Evolutionary conservation across 176 grass and related monocot genomes (phyloP), one percentile per base, ranked within the genome.

Genomic region (Bothriochloa decipiens): DNA sequence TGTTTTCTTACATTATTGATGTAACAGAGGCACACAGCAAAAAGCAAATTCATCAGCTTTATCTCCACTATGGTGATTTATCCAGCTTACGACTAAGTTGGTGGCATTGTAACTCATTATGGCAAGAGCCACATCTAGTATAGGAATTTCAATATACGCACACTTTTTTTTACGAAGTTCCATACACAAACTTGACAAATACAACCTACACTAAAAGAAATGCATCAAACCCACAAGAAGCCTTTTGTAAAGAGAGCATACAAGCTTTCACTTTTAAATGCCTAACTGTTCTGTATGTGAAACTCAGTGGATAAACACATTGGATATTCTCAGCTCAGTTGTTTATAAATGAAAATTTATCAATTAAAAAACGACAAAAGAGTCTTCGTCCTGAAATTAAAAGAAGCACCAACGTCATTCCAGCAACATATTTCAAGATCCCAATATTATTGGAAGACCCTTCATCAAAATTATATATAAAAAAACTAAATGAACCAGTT

Each of bases 1-100:
- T 82, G 23, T 82, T 58, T 58, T 82, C n/a, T 75, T 58, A 9
- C 22, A 28, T 26, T 23, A 29, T 81, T n/a, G 49, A 52, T 52
- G 50, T 53, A 53, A 20, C 16, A 53, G 29, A 40, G 36, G 4
- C 28, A 12, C 1, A 17, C 25, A 64, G 16, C 5, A 45, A 22
- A 3, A 52, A 57, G 52, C 6, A 8, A 8, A 55, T 20, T 17
- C 2, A 52, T 20, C 43, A 50, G 58, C 26, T 42, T 79, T 65
- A 65, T 12, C 25, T 66, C 62, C 75, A 77, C 12, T 62, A 5
- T 17, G 36, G 25, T 23, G 22, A 32, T 29, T 25, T 7, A 64
- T 46, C 4, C 25, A 58, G 10, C 39, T 40, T 18, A 18, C 16
- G 22, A 20, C 5, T 33, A 32, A 53, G 4, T 64, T 64, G 26